Evolutionary conservation across 1,139 yeast species (phyloP).

Genomic region (Taphrina sp.): DNA sequence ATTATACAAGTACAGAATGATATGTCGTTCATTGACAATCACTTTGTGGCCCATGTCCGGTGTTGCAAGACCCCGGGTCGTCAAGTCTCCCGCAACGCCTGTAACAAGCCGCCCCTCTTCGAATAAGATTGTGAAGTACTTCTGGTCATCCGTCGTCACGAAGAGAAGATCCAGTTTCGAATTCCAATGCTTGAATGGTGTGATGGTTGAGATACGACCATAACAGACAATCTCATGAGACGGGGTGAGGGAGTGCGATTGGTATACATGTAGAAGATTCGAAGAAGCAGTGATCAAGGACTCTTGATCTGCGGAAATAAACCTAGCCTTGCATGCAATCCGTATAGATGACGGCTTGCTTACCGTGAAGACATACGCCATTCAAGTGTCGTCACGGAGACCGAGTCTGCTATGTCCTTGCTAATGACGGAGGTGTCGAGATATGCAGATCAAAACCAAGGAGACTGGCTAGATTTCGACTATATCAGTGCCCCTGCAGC

Average conservation of each 20-base stretch:
- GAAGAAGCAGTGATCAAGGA: constrained; percentile 36
- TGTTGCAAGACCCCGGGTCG: constrained; percentile 35
- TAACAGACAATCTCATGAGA: constrained; percentile 33
- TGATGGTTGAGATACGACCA: constrained; percentile 34
- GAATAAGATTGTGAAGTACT: constrained; percentile 36
- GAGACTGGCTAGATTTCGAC: too few species aligned
- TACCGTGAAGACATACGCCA: constrained; percentile 37
- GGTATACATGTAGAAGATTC: constrained; percentile 35
- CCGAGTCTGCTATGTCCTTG: too few species aligned
- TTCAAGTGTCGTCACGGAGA: too few species aligned
- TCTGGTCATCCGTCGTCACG: constrained; percentile 37
- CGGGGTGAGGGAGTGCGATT: constrained; percentile 34
- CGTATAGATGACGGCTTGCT: constrained; percentile 39
- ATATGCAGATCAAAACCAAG: too few species aligned
- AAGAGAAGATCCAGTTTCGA: constrained; percentile 35
- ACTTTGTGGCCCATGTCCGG: constrained; percentile 37
- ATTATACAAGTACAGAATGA: constrained; percentile 36
- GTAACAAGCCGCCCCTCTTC: constrained; percentile 25
- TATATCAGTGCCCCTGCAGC: too few species aligned
- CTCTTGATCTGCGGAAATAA: constrained; percentile 32
- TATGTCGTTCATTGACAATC: constrained; percentile 36
- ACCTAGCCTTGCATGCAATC: constrained; percentile 37
- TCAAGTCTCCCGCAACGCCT: constrained; percentile 34
- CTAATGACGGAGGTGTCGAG: too few species aligned
- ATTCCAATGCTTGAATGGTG: constrained; percentile 25